A percentile compares a stretch with the other conserved stretches of the same genome.
Evolutionary conservation across 2,329 filamentous ascomycete species (phyloP).

Genomic region (Curvularia sp.): DNA sequence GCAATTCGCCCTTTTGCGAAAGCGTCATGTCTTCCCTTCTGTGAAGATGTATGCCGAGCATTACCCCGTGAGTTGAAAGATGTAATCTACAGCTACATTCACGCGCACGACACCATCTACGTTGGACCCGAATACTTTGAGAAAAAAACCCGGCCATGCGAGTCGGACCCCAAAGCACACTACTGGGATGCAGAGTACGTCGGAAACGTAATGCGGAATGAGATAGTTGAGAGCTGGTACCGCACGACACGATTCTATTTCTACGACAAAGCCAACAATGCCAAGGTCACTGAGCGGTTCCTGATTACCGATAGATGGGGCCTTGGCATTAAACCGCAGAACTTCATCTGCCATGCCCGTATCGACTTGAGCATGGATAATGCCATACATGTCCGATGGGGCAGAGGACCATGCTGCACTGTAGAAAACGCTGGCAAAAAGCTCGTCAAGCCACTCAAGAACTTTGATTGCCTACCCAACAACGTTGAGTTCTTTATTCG

Average conservation of each 20-base stretch:
- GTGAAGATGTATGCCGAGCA: background rate
- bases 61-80: conserved; percentile 15
- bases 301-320: conserved; percentile 6
- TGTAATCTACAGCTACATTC: conserved; percentile 9
- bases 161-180: conserved; percentile 1
- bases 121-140: conserved; percentile 9
- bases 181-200: conserved; percentile 12
- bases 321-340: background rate
- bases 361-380: background rate
- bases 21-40: background rate
- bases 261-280: conserved; percentile 12
- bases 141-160: conserved; percentile 1
- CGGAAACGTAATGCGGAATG: conserved; percentile 1
- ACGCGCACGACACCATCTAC: background rate
- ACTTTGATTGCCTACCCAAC: conserved; percentile 8
- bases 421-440: background rate
- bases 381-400: background rate
- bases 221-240: conserved; percentile 17
- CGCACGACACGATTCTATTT: conserved; percentile 14
- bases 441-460: background rate
- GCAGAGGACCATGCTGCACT: background rate
- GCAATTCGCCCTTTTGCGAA: background rate
- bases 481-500: conserved; percentile 15
- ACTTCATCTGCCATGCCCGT: background rate
- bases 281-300: conserved; percentile 9